phyloP scores from a whole-genome alignment of 352 stramenopile species.

The Thalassiosira livingstoniorum region DNA sequence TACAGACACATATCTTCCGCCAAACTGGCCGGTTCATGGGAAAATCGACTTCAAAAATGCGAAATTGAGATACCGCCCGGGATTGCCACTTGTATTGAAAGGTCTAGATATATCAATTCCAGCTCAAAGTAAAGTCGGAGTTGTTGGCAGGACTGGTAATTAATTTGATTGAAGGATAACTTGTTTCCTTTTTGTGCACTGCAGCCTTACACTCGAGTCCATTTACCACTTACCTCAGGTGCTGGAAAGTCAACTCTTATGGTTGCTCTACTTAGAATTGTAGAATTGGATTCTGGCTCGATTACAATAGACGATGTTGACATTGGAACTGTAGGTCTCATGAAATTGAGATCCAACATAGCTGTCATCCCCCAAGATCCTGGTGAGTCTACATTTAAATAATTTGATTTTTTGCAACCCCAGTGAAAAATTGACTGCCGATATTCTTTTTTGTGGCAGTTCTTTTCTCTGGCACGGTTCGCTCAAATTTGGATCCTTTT shows the following conservation, averaged over 20 bases:
- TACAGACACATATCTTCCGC: slow-evolving; percentile 47
- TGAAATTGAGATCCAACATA: slow-evolving; percentile 87
- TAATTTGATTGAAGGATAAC: too few species aligned
- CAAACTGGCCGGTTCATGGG: slow-evolving; percentile 78
- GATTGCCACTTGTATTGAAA: slow-evolving; percentile 85
- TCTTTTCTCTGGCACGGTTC: slow-evolving; percentile 92
- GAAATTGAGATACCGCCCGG: slow-evolving; percentile 85
- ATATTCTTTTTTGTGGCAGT: too few species aligned
- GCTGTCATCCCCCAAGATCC: slow-evolving; percentile 95
- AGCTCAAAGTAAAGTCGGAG: slow-evolving; percentile 90
- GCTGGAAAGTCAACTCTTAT: slow-evolving; percentile 62
- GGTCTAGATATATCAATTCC: slow-evolving; percentile 88
- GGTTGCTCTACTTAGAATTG: slow-evolving; percentile 89
- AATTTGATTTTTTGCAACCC: too few species aligned
- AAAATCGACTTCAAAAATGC: slow-evolving; percentile 79
- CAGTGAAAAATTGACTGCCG: too few species aligned
- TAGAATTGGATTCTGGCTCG: slow-evolving; percentile 87
- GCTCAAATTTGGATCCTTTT: slow-evolving; percentile 94
- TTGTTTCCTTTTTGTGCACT: background rate
- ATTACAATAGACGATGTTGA: slow-evolving; percentile 92
- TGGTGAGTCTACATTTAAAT: slow-evolving; percentile 2
- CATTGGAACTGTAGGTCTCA: slow-evolving; percentile 85
- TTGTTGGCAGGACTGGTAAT: slow-evolving; percentile 82
- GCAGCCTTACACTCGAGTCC: background rate
- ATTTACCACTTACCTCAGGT: slow-evolving; percentile 23